Evolutionary conservation across 768 basidiomycete genomes (phyloP), one percentile per base, ranked within the genome.

Genomic region (Terana coerulea): DNA sequence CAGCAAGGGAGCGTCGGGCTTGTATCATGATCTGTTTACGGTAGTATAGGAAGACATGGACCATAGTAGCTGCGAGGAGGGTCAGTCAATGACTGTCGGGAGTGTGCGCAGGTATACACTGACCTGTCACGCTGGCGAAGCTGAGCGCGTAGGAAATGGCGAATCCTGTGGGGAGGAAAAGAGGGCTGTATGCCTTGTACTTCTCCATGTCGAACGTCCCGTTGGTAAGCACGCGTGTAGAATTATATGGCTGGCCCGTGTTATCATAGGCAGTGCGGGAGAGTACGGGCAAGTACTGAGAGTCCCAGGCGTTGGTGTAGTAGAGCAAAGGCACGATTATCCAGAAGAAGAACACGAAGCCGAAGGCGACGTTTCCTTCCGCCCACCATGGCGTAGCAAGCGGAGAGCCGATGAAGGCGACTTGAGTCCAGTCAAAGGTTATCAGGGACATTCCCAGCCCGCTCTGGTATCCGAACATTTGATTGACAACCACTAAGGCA

Each of bases 341-440:
- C 84, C 73, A 91, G 69, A 84, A 86, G 68, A 90, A 79, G 67
- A 84, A 74, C 5, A 83, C 68, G 58, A 90, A 83, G 26, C 84
- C 81, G 40, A 64, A 69, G 3, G 75, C 66, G 48, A 88, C 72
- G 64, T 90, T 89, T 8, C 83, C 86, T 62, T 84, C 80, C 1
- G 86, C 86, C 86, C 86, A 89, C 86, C 86, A 91, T 1, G 89
- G 89, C 5, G 85, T 81, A 5, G 85, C 82, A 37, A 91, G 80
- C 0, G 89, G 89, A 22, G 80, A 81, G 15, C 79, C 79, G 46
- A 81, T 82, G 62, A 81, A 87, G 9, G 83, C 78, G 53, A 86
- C 80, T 63, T 88, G 84, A 2, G 83, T 73, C 90, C 89, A 92
- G 57, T 91, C 89, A 61, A 92, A 88, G 29, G 88, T 88, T 60